phyloP scores from a whole-genome alignment of 345 rosid species.

The Euphorbia lathyris region DNA sequence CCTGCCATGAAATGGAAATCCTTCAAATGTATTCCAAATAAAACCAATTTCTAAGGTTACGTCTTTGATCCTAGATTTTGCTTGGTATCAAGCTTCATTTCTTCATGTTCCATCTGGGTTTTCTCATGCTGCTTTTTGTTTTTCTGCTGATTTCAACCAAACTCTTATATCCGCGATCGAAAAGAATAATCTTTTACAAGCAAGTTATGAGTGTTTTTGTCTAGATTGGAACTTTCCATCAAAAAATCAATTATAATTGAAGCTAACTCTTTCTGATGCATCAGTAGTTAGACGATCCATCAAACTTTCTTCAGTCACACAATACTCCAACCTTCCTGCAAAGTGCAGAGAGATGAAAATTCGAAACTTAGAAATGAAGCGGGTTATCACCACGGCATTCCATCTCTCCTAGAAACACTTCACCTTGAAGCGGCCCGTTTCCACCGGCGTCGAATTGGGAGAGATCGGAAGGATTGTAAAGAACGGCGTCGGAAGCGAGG shows the following conservation, averaged over 20 bases:
- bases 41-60: no score
- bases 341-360: neutral
- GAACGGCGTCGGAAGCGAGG: conserved; percentile 45
- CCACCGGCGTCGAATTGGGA: no score
- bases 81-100: no score
- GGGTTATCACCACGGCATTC: no score
- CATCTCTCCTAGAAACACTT: no score
- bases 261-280: conserved; percentile 60
- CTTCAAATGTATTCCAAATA: no score
- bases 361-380: no score
- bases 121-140: no score
- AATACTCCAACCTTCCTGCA: conserved; percentile 63
- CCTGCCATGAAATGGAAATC: no score
- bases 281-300: conserved; percentile 66
- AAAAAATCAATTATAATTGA: conserved; percentile 48
- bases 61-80: no score
- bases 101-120: no score
- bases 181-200: neutral
- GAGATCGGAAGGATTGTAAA: conserved; percentile 62
- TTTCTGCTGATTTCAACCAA: neutral
- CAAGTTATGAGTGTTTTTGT: neutral
- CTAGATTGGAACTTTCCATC: conserved; percentile 18
- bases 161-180: conserved; percentile 5
- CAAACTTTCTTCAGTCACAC: conserved; percentile 69
- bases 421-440: no score